Base-by-base conservation (phyloP, 306 rosid genomes). In the Rosa persica region DNA sequence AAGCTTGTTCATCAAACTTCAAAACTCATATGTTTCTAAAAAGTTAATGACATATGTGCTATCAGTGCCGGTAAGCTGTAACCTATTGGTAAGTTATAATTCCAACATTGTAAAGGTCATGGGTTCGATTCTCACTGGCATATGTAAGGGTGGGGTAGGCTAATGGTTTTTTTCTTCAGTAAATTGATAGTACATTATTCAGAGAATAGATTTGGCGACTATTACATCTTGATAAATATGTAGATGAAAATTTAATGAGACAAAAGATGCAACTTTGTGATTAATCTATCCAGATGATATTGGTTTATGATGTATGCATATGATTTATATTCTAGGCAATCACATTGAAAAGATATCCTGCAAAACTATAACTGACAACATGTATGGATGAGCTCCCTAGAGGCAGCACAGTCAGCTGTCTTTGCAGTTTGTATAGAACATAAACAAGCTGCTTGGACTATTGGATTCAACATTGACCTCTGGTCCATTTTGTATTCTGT, bases 281-380 rank as follows among this genome's bases (percentile, higher is more conserved):
- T 52, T 58, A 34, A 30, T 51, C 36, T 3, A 36, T 38, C 13
- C 16, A 54, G 16, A 12, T 73, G 27, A 54, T 15, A 17, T 17
- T 51, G 22, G 57, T 51, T 51, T 16, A 51, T 51, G 57, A 1
- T 17, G 57, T 17, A 17, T 51, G 7, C 54, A 15, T 51, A 17
- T 51, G 8, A 51, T 8, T n/a, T n/a, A 0, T 54, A 2, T 66
- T 36, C 43, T 19, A 91, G 98, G 96, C 96, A 79, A 36, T 79
- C 10, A 92, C 92, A 13, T 82, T 92, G 84, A 92, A 87, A 88
- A 87, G 91, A 75, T 95, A 92, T 62, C 98, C 93, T 0, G 98
- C 98, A 0, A 93, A 84, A 85, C 51, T 92, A 2, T 95, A 95
- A 47, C 79, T 90, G 68, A 88, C 97, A 8, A 79, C 93, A 2